phyloP scores from a whole-genome alignment of 495 filamentous ascomycete genomes.

The Hypoxylon trugodes region DNA sequence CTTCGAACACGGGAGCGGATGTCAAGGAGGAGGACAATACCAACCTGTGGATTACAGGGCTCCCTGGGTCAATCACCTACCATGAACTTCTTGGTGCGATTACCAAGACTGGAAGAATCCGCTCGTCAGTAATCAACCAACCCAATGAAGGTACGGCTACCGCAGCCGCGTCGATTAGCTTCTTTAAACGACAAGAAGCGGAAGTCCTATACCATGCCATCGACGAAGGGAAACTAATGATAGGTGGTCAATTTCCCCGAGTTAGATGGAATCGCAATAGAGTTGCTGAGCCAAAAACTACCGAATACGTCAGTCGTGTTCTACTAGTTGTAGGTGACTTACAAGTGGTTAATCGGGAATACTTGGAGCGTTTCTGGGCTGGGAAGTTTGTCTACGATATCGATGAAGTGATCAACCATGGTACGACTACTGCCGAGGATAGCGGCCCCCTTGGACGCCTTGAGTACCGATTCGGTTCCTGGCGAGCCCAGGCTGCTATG shows the following conservation, averaged over 20 bases:
- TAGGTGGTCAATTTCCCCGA: background rate
- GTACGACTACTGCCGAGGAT: background rate
- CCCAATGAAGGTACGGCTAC: background rate
- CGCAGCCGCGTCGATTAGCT: constrained; percentile 18
- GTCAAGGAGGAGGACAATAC: constrained; percentile 24
- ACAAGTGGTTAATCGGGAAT: constrained; percentile 21
- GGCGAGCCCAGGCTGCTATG: constrained; percentile 49
- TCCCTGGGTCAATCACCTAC: constrained; percentile 3
- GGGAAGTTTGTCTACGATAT: constrained; percentile 34
- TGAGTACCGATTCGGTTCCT: constrained; percentile 53
- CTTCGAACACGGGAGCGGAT: constrained; percentile 1
- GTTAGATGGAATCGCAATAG: constrained; percentile 23
- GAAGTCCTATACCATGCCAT: background rate
- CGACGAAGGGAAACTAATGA: background rate
- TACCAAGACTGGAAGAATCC: constrained; percentile 13
- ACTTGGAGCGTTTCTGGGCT: constrained; percentile 21
- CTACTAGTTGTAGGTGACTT: constrained; percentile 31
- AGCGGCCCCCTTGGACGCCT: constrained; percentile 5
- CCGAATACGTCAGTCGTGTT: constrained; percentile 22
- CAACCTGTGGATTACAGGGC: constrained; percentile 20
- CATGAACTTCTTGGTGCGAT: constrained; percentile 2
- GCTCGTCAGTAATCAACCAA: constrained; percentile 17
- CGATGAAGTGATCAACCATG: constrained; percentile 34
- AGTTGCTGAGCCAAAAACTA: background rate
- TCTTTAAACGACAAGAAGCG: constrained; percentile 17